Conservation (phyloP, 1,139 yeast genomes). For the Blastobotrys elegans region DNA sequence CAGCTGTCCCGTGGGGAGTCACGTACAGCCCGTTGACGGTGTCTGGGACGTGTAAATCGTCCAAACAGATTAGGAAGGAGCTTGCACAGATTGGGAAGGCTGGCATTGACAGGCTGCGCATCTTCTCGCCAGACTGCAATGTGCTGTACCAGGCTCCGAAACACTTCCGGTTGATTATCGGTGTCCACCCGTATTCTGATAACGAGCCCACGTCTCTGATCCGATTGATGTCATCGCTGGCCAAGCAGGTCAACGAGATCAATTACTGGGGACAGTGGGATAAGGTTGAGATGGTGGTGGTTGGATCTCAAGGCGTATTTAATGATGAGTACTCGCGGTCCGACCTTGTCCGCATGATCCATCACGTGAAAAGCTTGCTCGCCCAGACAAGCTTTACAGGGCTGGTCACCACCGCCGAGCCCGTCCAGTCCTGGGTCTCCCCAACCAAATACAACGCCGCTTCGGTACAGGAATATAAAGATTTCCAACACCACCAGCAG, state of each 20-base stretch:
- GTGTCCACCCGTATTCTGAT: conserved; percentile 25
- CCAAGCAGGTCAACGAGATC: conserved; percentile 23
- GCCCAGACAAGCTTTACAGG: conserved; percentile 16
- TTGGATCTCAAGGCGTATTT: conserved; percentile 29
- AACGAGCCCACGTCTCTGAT: background rate
- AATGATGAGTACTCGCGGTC: conserved; percentile 23
- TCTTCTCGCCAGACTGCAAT: conserved; percentile 27
- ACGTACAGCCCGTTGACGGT: conserved; percentile 78
- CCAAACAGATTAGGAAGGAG: conserved; percentile 55
- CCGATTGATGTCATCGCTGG: conserved; percentile 17
- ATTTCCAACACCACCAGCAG: conserved; percentile 10
- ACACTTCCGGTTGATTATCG: conserved; percentile 23
- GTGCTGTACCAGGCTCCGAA: conserved; percentile 17
- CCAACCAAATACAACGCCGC: conserved; percentile 24
- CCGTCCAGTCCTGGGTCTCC: conserved; percentile 29
- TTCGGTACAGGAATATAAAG: conserved; percentile 20
- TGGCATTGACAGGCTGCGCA: conserved; percentile 24
- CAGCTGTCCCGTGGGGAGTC: conserved; percentile 53
- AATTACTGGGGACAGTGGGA: conserved; percentile 23
- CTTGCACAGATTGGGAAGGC: conserved; percentile 45
- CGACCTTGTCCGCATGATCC: conserved; percentile 26
- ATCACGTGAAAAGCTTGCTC: conserved; percentile 19
- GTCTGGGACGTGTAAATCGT: conserved; percentile 68
- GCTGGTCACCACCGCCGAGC: conserved; percentile 27
- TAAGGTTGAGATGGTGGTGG: conserved; percentile 22